These are phyloP conservation scores for Podaxis mareebaensis DNA, from an alignment of 768 basidiomycete species.

Conservation along the genomic window DNA sequence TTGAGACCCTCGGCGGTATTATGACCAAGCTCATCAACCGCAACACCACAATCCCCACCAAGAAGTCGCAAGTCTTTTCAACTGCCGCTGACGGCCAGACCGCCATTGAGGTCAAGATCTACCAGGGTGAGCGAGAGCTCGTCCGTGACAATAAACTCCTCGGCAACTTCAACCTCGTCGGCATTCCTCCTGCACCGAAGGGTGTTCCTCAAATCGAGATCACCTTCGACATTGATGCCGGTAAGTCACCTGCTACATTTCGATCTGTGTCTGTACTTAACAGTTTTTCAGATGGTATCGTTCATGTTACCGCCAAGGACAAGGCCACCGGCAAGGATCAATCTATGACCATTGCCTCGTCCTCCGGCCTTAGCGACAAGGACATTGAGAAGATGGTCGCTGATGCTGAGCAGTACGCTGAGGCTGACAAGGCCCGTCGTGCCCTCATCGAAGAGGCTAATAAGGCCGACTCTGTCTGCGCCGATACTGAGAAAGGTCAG, in stretches of 20 bases:
- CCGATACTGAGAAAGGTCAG: constrained; percentile 94
- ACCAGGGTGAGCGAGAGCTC: constrained; percentile 98
- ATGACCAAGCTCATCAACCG: constrained; percentile 99
- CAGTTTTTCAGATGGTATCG: constrained; percentile 74
- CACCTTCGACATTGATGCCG: constrained; percentile 96
- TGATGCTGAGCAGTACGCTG: constrained; percentile 92
- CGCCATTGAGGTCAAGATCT: constrained; percentile 99
- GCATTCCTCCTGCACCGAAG: constrained; percentile 87
- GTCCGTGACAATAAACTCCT: constrained; percentile 98
- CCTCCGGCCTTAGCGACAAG: constrained; percentile 93
- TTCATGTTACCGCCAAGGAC: constrained; percentile 95
- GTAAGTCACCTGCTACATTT: constrained; percentile 36
- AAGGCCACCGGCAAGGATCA: constrained; percentile 90
- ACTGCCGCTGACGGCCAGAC: constrained; percentile 99
- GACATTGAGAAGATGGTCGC: constrained; percentile 97
- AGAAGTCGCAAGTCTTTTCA: constrained; percentile 99
- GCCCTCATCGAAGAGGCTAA: constrained; percentile 93
- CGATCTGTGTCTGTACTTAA: constrained; percentile 8
- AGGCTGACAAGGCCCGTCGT: constrained; percentile 87
- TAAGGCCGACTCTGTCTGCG: constrained; percentile 91
- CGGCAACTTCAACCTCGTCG: constrained; percentile 99
- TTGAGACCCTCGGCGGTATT: constrained; percentile 98
- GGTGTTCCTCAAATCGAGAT: constrained; percentile 86
- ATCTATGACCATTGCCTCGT: constrained; percentile 97
- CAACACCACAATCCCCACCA: constrained; percentile 99